These are phyloP conservation scores for Dalbergia oliveri DNA, from an alignment of 306 rosid species.

Conservation along the genomic window DNA sequence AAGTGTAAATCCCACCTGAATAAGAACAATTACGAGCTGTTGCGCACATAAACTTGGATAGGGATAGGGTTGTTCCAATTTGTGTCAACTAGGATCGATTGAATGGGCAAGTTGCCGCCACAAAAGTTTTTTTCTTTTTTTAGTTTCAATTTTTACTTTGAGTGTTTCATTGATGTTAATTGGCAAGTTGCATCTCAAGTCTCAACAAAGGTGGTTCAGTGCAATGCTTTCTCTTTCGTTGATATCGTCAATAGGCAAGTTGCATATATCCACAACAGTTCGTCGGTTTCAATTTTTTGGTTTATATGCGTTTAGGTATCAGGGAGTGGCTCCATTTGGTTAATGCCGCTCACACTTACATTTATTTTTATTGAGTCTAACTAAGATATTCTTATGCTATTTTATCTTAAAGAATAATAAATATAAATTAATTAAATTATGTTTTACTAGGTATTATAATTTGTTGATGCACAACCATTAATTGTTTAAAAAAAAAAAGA, in stretches of 20 bases:
- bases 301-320: no score
- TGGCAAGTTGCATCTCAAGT: constrained; percentile 23
- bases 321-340: no score
- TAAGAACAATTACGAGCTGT: background rate
- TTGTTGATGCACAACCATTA: background rate
- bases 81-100: background rate
- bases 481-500: background rate
- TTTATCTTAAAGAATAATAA: no score
- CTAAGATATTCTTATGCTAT: no score
- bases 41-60: background rate
- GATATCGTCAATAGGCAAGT: constrained; percentile 24
- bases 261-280: constrained; percentile 13
- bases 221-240: background rate
- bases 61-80: constrained; percentile 2
- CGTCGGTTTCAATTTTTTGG: background rate
- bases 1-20: background rate
- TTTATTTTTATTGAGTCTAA: no score
- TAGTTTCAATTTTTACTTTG: background rate
- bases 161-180: background rate
- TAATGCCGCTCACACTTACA: no score
- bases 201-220: background rate
- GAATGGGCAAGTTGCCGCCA: background rate
- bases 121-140: background rate
- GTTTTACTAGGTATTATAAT: no score
- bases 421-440: no score